A percentile compares a stretch with the other conserved stretches of the same genome.
phyloP scores from a whole-genome alignment of 371 early-diverging fungal genomes.

The Mucor racemosus region DNA sequence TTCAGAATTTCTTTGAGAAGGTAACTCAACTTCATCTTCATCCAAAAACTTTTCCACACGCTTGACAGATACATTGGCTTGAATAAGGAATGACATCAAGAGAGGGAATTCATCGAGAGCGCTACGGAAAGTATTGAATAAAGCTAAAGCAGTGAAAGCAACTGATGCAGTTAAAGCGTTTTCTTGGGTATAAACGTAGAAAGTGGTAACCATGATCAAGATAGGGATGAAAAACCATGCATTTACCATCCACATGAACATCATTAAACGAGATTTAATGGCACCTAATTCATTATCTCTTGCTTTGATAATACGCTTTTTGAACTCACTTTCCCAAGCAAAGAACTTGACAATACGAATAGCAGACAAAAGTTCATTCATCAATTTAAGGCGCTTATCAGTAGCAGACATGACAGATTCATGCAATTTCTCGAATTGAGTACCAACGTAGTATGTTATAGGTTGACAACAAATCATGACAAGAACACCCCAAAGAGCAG shows the following conservation, averaged over 20 bases:
- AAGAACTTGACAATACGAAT: conserved; percentile 85
- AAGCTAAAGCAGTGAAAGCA: conserved; percentile 68
- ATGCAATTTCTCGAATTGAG: conserved; percentile 56
- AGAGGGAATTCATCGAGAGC: conserved; percentile 78
- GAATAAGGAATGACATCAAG: conserved; percentile 66
- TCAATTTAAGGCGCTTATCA: conserved; percentile 67
- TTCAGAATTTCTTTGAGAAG: background rate
- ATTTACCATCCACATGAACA: conserved; percentile 50
- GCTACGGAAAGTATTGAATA: conserved; percentile 67
- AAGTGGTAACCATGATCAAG: conserved; percentile 50
- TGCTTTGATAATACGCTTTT: conserved; percentile 52
- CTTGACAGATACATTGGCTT: conserved; percentile 73
- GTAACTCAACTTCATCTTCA: conserved; percentile 68
- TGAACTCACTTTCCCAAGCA: conserved; percentile 81
- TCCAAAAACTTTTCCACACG: conserved; percentile 72
- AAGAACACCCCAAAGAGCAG: conserved; percentile 69
- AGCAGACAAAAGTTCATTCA: conserved; percentile 74
- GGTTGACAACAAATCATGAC: conserved; percentile 67
- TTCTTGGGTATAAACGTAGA: conserved; percentile 61
- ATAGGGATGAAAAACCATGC: conserved; percentile 50
- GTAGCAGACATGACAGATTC: conserved; percentile 60
- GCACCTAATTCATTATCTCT: conserved; percentile 56
- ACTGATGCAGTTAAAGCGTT: conserved; percentile 63
- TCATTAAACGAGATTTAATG: conserved; percentile 46
- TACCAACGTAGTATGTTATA: conserved; percentile 57